Evolutionary conservation across 73 alveolate species (phyloP).

Genomic region (Paramecium pentaurelia): DNA sequence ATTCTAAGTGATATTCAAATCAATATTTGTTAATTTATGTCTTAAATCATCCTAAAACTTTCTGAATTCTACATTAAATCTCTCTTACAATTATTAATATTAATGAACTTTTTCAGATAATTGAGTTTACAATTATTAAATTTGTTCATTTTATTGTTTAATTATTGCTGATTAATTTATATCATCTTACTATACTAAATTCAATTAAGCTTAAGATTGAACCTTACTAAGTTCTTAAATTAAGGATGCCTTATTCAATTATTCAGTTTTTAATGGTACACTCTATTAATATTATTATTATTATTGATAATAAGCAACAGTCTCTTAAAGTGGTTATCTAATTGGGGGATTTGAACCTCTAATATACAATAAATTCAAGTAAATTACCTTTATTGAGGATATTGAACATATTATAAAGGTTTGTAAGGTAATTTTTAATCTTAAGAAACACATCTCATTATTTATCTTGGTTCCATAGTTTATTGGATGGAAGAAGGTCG

Average conservation of each 20-base stretch:
- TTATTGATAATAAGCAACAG: not conserved
- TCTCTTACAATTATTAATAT: not conserved
- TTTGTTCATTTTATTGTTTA: constrained; percentile 4
- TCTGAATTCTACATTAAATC: constrained; percentile 26
- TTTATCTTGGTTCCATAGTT: not conserved
- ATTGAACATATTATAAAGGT: not conserved
- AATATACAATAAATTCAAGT: not conserved
- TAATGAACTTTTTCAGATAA: constrained; percentile 35
- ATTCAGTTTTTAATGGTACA: not conserved
- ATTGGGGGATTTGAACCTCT: not conserved
- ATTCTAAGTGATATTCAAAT: not conserved
- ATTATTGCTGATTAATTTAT: not conserved
- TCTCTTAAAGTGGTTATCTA: not conserved
- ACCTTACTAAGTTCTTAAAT: not conserved
- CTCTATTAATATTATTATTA: not conserved
- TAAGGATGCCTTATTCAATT: not conserved
- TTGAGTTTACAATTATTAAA: not conserved
- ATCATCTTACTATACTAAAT: not conserved
- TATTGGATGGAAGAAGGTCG: not conserved
- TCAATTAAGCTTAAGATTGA: not conserved
- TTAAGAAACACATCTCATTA: not conserved
- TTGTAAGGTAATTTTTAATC: not conserved
- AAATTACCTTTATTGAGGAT: not conserved
- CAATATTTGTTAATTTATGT: not conserved
- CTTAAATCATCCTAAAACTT: constrained; percentile 29